Evolutionary conservation across 1,284 basidiomycete genomes (phyloP).

Genomic region (Cryptococcus sp.): DNA sequence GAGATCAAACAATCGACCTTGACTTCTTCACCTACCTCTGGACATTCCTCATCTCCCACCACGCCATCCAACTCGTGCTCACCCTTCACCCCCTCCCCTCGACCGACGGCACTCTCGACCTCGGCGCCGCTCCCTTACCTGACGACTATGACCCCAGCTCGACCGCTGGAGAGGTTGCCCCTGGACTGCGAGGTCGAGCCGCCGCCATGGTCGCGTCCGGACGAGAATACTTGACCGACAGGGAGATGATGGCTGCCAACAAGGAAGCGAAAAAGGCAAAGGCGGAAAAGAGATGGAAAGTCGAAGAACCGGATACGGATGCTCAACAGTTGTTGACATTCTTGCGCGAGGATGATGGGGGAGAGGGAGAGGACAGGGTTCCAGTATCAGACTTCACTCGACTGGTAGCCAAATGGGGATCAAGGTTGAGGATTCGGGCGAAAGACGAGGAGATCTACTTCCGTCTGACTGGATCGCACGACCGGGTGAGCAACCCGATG

Average conservation of each 20-base stretch:
- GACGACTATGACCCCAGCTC: constrained; percentile 13
- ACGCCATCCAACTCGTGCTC: constrained; percentile 26
- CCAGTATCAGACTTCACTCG: constrained; percentile 15
- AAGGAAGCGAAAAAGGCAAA: constrained; percentile 4
- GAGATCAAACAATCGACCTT: constrained; percentile 30
- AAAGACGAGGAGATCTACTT: constrained; percentile 41
- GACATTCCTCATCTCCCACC: constrained; percentile 27
- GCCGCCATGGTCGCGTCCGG: constrained; percentile 23
- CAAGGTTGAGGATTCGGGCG: constrained; percentile 34
- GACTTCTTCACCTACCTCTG: constrained; percentile 37
- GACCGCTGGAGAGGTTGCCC: constrained; percentile 5
- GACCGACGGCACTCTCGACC: constrained; percentile 12
- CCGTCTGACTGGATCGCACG: constrained; percentile 36
- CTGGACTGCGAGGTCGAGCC: constrained; percentile 20
- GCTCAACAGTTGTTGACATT: constrained; percentile 14
- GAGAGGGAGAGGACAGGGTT: constrained; percentile 6
- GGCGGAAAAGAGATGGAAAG: background rate
- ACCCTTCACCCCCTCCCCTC: constrained; percentile 24
- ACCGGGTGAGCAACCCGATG: constrained; percentile 19
- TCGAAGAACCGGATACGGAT: background rate
- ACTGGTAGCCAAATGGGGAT: constrained; percentile 30
- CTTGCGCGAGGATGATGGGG: constrained; percentile 25
- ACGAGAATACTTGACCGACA: constrained; percentile 19
- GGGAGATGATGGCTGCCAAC: constrained; percentile 19
- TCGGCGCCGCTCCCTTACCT: constrained; percentile 26